phyloP scores from a whole-genome alignment of 2,329 filamentous ascomycete species.

The Pseudogymnoascus pannorum region DNA sequence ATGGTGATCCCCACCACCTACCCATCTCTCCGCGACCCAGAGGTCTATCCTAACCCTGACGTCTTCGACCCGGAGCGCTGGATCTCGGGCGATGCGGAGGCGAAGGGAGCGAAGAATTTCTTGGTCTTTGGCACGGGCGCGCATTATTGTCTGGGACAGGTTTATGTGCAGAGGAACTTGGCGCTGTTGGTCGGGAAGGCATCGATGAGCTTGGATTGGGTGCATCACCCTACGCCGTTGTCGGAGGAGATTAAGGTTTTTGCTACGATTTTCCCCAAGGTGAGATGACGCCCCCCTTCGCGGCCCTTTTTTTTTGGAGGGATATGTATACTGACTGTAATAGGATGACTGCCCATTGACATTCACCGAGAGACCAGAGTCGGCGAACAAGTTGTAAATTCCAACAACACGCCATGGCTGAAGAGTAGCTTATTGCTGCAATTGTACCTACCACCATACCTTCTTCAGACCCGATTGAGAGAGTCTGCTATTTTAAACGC shows the following conservation, averaged over 20 bases:
- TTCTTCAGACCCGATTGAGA: neutral
- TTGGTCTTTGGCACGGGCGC: slow-evolving; percentile 92
- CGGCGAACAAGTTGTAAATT: neutral
- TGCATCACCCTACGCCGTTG: slow-evolving; percentile 71
- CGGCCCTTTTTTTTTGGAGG: neutral
- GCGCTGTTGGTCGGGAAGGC: slow-evolving; percentile 88
- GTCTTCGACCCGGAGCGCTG: slow-evolving; percentile 85
- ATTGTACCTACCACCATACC: neutral
- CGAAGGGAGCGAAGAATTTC: slow-evolving; percentile 83
- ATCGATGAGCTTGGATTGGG: slow-evolving; percentile 79
- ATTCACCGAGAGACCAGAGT: slow-evolving; percentile 39
- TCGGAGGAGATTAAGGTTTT: slow-evolving; percentile 98
- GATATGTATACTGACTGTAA: slow-evolving; percentile 19
- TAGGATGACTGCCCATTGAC: slow-evolving; percentile 79
- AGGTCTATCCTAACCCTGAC: slow-evolving; percentile 86
- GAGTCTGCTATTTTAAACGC: too few species aligned
- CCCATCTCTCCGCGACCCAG: slow-evolving; percentile 82
- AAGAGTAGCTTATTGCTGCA: neutral
- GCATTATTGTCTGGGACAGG: slow-evolving; percentile 93
- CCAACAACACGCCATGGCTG: neutral
- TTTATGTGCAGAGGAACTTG: slow-evolving; percentile 82
- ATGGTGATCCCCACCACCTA: slow-evolving; percentile 95
- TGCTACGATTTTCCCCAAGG: slow-evolving; percentile 95
- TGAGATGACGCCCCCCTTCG: too few species aligned
- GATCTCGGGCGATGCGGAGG: slow-evolving; percentile 76